Base-by-base conservation (phyloP, 2,329 filamentous ascomycete species). In the Aspergillus clavatus region DNA sequence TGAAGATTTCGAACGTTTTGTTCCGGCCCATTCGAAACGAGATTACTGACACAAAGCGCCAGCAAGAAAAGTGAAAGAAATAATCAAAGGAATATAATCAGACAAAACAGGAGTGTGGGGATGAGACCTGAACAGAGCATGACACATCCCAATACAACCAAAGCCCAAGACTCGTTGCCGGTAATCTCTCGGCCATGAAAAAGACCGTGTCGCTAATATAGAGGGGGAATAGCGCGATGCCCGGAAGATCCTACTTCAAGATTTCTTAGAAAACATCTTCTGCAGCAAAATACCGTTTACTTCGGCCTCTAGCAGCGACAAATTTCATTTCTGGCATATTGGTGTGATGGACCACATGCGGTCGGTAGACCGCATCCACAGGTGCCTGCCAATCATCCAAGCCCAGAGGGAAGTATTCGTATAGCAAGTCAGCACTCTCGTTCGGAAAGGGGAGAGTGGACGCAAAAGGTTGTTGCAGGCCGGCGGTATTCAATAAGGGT, bases 331-430 rank as follows among this genome's bases (percentile, higher is more conserved):
- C 84, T 4, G 83, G 82, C 38, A 86, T 74, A 38, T 64, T 78
- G 12, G 87, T 91, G 63, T 96, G 90, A 68, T 97, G 91, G 3
- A 96, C 90, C 12, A 95, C 88, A 65, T 96, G 90, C 5, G 90
- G 91, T 39, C 89, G 77, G 64, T 95, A 95, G 12, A 95, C 84
- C 4, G 89, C 89, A 66, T 95, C 89, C 3, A 94, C 87, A 1
- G 88, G 89, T 2, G 86, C 86, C 80, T 90, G 89, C 83, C 80
- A 96, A 61, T 96, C 90, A 64, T 96, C 89, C 47, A 95, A 72
- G 39, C 86, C 89, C 12, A 97, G 75, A 0, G 90, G 90, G 53
- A 97, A 96, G 63, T 97, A 96, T 69, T 97, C 90, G 63, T 96
- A 96, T 14, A 96, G 72, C 53, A 90, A 73, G 67, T 96, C 90